These are phyloP conservation scores for Filobasidium floriforme DNA, from an alignment of 768 basidiomycete genomes.

Conservation along the genomic window DNA sequence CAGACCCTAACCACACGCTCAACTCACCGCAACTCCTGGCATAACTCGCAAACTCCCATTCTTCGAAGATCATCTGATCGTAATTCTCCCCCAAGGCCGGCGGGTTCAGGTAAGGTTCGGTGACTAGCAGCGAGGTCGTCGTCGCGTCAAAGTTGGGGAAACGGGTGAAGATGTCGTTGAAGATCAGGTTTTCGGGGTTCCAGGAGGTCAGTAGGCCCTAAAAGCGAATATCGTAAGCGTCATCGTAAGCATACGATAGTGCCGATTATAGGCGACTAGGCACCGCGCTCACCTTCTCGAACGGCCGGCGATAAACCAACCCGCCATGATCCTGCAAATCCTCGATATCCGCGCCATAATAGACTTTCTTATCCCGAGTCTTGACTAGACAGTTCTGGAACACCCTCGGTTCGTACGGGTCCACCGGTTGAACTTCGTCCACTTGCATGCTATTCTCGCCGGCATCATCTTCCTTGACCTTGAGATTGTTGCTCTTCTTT, in stretches of 20 bases:
- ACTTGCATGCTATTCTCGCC: too few species aligned
- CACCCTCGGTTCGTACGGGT: constrained; percentile 48
- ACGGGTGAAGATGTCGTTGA: constrained; percentile 80
- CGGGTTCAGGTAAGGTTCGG: constrained; percentile 90
- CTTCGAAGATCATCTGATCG: constrained; percentile 92
- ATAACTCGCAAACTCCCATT: constrained; percentile 85
- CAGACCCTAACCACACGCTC: background rate
- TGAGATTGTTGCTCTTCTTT: background rate
- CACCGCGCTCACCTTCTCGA: background rate
- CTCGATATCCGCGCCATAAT: constrained; percentile 74
- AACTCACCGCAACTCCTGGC: constrained; percentile 70
- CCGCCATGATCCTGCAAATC: background rate
- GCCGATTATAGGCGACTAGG: too few species aligned
- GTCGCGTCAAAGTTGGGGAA: constrained; percentile 51
- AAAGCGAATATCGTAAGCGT: too few species aligned
- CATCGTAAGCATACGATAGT: background rate
- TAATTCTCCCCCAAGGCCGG: constrained; percentile 86
- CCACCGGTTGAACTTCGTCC: background rate
- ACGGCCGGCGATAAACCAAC: background rate
- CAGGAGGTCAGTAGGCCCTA: constrained; percentile 91
- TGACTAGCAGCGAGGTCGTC: constrained; percentile 68
- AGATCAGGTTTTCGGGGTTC: constrained; percentile 89
- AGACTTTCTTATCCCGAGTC: constrained; percentile 66
- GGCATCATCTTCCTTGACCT: background rate
- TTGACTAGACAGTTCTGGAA: constrained; percentile 75